Evolutionary conservation across 1,284 basidiomycete species (phyloP), one percentile per base, ranked within the genome.

Genomic region (Lentinula novae-zelandiae): DNA sequence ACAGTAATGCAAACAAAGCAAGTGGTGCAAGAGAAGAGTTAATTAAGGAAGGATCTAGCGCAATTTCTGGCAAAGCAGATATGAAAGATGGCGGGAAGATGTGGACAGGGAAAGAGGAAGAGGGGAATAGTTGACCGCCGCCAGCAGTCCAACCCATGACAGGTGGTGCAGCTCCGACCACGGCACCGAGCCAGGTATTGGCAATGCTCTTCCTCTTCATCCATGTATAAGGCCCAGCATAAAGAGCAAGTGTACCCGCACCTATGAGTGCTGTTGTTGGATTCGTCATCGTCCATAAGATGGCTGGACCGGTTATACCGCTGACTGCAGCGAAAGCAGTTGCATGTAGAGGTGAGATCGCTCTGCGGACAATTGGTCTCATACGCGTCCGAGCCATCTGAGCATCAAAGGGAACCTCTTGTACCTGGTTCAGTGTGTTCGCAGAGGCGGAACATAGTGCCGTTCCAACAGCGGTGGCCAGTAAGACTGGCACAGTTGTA

Each of bases 141-240:
- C 92, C 94, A 0, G 96, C 96, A 2, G 95, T 90, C 96, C 96
- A 99, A 57, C 96, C 96, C 93, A 99, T 99, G 56, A 99, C 77
- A 1, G 97, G 96, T 2, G 96, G 97, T 10, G 98, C 80, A 0
- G 82, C 96, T 38, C 96, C 96, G 1, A 99, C 96, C 48, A 98
- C 79, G 0, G 93, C 84, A 8, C 96, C 96, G 9, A 98, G 84
- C 96, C 96, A 98, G 1, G 96, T 99, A 72, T 98, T 99, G 68
- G 81, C 79, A n/a, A 93, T 82, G 65, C 83, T 87, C 68, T 86
- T 87, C n/a, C 97, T 84, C 74, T 99, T 99, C 77, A 96, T 82
- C 72, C 90, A 93, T 1, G 97, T 99, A 75, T 99, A 99, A 17
- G 90, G 76, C 1, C 92, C 95, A 1, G 95, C 89, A 74, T 99